Evolutionary conservation across 768 basidiomycete genomes (phyloP), one percentile per base, ranked within the genome.

Genomic region (Pholiota microspora): DNA sequence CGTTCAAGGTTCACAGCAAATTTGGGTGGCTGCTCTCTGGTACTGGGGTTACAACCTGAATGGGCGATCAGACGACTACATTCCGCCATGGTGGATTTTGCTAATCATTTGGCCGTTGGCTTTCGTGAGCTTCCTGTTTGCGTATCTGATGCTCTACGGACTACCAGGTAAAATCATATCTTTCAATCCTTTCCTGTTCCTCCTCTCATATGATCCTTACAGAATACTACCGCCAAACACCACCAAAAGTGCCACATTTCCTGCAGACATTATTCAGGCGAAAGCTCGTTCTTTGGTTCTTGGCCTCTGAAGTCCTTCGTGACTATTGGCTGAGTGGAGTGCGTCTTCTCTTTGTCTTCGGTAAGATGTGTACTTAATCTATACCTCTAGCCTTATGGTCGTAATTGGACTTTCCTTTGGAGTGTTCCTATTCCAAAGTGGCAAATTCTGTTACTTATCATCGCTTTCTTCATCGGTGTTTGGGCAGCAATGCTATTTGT

Each of bases 341-440:
- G 69, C 47, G 87, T 80, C 40, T 29, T 53, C 15, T 23, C 42
- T 36, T 12, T 9, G 12, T 36, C 16, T 1, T 34, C 10, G 15
- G 21, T 34, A 21, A 31, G 24, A 13, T 42, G 29, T 16, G 35
- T 35, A 36, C 8, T 52, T 36, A 45, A 67, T 62, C 51, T 62
- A 44, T 24, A n/a, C 1, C 34, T 44, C 56, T 58, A 90, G 86
- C 92, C 89, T 9, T 94, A 93, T 63, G 94, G 94, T 54, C 88
- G 94, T 60, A 96, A 96, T 70, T 97, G 94, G 94, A 74, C 83
- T 59, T 97, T 94, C 85, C 75, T 97, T 7, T 97, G 94, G 94
- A 83, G 77, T 61, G 87, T 88, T 9, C 78, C 82, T 7, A 86
- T 97, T 53, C 79, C 92, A 7, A 86, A 88, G 64, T 94, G 86